Evolutionary conservation across 768 basidiomycete genomes (phyloP).

Genomic region (Phlebiopsis gigantea): DNA sequence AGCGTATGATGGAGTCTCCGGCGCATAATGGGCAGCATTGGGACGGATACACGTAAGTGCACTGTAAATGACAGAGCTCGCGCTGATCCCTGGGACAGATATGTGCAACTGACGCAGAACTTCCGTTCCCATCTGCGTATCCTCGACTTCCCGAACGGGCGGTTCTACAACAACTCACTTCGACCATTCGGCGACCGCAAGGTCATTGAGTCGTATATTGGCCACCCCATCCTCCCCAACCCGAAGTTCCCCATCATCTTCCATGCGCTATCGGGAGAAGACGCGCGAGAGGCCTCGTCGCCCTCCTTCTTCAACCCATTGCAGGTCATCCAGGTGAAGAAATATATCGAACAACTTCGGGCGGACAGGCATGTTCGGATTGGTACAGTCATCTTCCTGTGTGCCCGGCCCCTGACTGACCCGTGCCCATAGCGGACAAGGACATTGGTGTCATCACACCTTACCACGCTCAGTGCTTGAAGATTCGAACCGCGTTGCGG

Average conservation of each 20-base stretch:
- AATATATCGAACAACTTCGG: slow-evolving; percentile 30
- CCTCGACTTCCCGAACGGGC: slow-evolving; percentile 53
- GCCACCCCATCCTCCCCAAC: slow-evolving; percentile 27
- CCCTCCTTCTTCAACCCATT: slow-evolving; percentile 71
- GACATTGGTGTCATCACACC: slow-evolving; percentile 62
- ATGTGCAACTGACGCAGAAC: slow-evolving; percentile 60
- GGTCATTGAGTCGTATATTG: slow-evolving; percentile 24
- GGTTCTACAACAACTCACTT: slow-evolving; percentile 54
- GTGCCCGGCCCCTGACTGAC: neutral
- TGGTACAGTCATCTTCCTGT: slow-evolving; percentile 34
- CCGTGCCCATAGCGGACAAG: slow-evolving; percentile 32
- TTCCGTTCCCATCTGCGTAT: slow-evolving; percentile 62
- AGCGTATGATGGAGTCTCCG: slow-evolving; percentile 41
- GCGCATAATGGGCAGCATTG: slow-evolving; percentile 13
- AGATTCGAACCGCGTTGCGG: slow-evolving; percentile 37
- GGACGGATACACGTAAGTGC: slow-evolving; percentile 16
- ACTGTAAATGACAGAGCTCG: neutral
- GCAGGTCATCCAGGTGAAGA: slow-evolving; percentile 49
- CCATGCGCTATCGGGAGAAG: slow-evolving; percentile 54
- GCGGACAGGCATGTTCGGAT: slow-evolving; percentile 31
- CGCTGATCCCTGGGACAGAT: slow-evolving; percentile 29
- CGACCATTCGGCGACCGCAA: slow-evolving; percentile 36
- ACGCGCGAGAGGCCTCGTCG: slow-evolving; percentile 60
- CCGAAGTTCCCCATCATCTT: slow-evolving; percentile 58
- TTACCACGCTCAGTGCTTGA: slow-evolving; percentile 54